phyloP scores from a whole-genome alignment of 2,329 filamentous ascomycete species.

The Ophiobolus disseminans region DNA sequence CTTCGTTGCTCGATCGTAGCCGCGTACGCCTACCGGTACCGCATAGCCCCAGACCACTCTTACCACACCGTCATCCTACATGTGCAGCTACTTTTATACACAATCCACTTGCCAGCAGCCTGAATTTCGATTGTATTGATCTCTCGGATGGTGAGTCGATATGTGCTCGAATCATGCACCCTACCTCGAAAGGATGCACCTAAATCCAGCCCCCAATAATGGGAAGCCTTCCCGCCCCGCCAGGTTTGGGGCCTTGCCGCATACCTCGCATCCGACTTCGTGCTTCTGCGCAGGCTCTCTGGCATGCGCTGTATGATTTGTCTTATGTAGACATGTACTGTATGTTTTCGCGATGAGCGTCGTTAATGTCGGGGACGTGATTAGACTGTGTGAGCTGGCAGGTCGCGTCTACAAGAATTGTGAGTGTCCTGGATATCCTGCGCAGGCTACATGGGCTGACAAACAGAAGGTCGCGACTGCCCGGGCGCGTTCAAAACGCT shows the following conservation, averaged over 20 bases:
- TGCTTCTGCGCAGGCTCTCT: not conserved
- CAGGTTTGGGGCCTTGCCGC: not conserved
- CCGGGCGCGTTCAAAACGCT: constrained; percentile 39
- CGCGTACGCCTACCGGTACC: too few relatives aligned
- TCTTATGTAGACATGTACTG: not conserved
- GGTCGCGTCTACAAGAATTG: constrained; percentile 35
- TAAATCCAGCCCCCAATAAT: not conserved
- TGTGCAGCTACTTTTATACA: too few relatives aligned
- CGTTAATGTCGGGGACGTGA: constrained; percentile 34
- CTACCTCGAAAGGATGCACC: not conserved
- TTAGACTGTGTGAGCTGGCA: constrained; percentile 36
- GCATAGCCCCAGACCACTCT: too few relatives aligned
- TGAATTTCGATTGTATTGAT: too few relatives aligned
- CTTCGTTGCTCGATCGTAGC: too few relatives aligned
- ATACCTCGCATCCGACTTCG: not conserved
- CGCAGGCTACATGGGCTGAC: not conserved
- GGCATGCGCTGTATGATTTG: not conserved
- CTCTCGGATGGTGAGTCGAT: not conserved
- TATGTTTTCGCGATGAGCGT: constrained; percentile 28
- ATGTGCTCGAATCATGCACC: not conserved
- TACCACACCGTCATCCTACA: too few relatives aligned
- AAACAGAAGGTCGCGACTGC: constrained; percentile 34
- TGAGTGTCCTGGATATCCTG: constrained; percentile 3
- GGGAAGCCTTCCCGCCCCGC: not conserved
- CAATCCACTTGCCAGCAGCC: too few relatives aligned